These are phyloP conservation scores for Tylopilus sp. DNA, from an alignment of 768 basidiomycete genomes.

Conservation along the genomic window DNA sequence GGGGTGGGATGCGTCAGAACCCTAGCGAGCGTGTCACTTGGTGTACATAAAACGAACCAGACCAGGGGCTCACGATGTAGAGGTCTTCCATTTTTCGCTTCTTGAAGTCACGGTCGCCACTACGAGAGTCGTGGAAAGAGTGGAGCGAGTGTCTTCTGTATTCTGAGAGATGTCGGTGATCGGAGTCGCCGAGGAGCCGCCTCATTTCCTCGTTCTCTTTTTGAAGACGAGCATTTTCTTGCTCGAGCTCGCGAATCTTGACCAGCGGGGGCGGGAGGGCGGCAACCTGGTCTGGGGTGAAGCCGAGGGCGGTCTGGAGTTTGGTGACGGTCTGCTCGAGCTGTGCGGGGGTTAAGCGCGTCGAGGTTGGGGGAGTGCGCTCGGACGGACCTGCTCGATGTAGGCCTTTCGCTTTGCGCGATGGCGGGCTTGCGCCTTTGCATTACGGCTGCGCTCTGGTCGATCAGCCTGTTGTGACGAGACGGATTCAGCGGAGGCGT, in stretches of 20 bases:
- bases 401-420: conserved; percentile 91
- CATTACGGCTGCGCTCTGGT: conserved; percentile 84
- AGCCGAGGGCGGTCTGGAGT: conserved; percentile 70
- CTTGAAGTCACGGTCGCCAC: conserved; percentile 58
- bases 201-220: conserved; percentile 75
- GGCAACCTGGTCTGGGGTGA: conserved; percentile 71
- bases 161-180: conserved; percentile 39
- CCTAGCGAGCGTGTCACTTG: conserved; percentile 29
- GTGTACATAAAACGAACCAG: background rate
- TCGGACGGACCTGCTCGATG: conserved; percentile 68
- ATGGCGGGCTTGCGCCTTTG: conserved; percentile 85
- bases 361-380: too few relatives aligned
- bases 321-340: conserved; percentile 85
- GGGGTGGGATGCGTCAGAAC: conserved; percentile 43
- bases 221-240: conserved; percentile 68
- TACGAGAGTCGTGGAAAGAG: conserved; percentile 47
- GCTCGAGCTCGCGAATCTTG: conserved; percentile 79
- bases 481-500: conserved; percentile 44
- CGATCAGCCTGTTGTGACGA: conserved; percentile 48
- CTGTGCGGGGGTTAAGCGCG: conserved; percentile 33
- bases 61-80: conserved; percentile 43
- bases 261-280: conserved; percentile 68
- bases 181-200: conserved; percentile 55
- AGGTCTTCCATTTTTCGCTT: conserved; percentile 60
- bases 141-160: conserved; percentile 46